Conservation (phyloP, 2,329 filamentous ascomycete species). For the Pyricularia grisea region DNA sequence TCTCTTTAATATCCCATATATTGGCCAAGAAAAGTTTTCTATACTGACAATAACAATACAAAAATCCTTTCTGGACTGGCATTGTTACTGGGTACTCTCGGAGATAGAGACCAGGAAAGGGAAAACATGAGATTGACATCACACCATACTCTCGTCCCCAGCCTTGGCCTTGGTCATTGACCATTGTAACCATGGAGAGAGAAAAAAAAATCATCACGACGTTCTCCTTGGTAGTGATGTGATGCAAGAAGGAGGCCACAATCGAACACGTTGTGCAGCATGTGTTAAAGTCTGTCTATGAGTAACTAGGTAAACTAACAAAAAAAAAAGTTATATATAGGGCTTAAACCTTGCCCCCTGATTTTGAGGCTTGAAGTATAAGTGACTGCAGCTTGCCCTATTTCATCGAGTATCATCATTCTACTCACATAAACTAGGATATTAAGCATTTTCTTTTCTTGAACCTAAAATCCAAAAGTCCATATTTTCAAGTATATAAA, state of each 20-base stretch:
- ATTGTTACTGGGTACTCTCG: background rate
- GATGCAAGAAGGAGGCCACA: background rate
- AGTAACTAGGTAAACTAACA: background rate
- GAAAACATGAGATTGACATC: background rate
- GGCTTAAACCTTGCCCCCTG: background rate
- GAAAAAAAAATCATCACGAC: background rate
- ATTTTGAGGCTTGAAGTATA: background rate
- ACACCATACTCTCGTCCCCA: background rate
- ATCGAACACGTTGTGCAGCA: background rate
- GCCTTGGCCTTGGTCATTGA: background rate
- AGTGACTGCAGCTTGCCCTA: too few relatives aligned
- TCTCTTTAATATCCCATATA: conserved; percentile 4
- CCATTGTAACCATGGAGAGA: background rate
- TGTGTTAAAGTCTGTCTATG: background rate
- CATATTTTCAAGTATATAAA: too few relatives aligned
- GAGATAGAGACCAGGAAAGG: background rate
- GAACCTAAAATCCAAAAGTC: too few relatives aligned
- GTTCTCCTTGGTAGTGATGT: background rate
- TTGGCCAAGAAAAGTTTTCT: conserved; percentile 1
- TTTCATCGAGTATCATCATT: too few relatives aligned
- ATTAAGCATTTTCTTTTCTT: too few relatives aligned
- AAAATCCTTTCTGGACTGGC: background rate
- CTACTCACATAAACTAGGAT: too few relatives aligned
- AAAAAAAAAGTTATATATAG: background rate
- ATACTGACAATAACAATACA: background rate